Conservation (phyloP, 192 early-diverging fungal species). For the Piromyces finnis region DNA sequence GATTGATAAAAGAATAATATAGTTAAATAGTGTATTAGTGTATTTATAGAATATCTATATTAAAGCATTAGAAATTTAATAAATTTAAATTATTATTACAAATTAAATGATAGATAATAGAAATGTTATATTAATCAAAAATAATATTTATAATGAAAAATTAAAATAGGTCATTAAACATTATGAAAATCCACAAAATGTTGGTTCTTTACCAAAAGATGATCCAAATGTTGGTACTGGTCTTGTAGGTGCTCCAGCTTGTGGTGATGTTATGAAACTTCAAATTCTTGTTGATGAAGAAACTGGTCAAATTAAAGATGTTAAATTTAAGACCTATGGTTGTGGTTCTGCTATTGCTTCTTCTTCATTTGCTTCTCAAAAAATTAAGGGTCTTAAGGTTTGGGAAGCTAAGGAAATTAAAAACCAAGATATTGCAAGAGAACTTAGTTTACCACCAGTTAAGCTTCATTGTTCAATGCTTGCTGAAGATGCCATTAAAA, state of each 20-base stretch:
- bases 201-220: slow-evolving; percentile 76
- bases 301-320: slow-evolving; percentile 78
- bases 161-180: slow-evolving; percentile 83
- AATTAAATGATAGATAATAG: too few relatives aligned
- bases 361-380: slow-evolving; percentile 78
- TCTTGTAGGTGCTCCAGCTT: slow-evolving; percentile 60
- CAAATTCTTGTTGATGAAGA: slow-evolving; percentile 92
- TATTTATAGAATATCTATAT: too few relatives aligned
- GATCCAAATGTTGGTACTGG: slow-evolving; percentile 88
- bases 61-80: too few relatives aligned
- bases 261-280: slow-evolving; percentile 83
- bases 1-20: too few relatives aligned
- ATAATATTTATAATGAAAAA: too few relatives aligned
- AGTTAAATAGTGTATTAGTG: too few relatives aligned
- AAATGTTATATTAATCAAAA: too few relatives aligned
- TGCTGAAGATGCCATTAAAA: slow-evolving; percentile 97
- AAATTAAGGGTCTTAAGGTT: slow-evolving; percentile 83
- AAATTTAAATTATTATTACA: too few relatives aligned
- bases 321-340: slow-evolving; percentile 98
- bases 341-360: slow-evolving; percentile 95
- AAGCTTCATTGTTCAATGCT: slow-evolving; percentile 99
- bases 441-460: slow-evolving; percentile 84
- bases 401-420: slow-evolving; percentile 82
- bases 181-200: slow-evolving; percentile 90
- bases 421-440: slow-evolving; percentile 94